A percentile compares a stretch with the other conserved stretches of the same genome.
Conservation (phyloP, 768 basidiomycete species). For the Mycena latifolia region DNA sequence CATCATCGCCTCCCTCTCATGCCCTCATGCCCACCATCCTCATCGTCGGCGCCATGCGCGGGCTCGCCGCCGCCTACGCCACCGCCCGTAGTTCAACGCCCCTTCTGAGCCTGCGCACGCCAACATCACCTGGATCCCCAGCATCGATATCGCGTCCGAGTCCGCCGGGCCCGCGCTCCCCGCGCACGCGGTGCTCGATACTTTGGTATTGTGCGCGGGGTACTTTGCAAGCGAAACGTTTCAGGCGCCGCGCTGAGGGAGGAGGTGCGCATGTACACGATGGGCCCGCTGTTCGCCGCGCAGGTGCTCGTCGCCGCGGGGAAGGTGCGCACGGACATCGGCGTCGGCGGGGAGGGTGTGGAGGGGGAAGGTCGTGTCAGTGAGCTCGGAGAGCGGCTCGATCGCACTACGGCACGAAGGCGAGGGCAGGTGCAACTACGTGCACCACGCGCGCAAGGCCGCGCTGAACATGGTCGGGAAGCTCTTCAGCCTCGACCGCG, state of each 20-base stretch:
- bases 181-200: conserved; percentile 36
- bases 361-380: conserved; percentile 51
- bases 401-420: conserved; percentile 54
- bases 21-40: conserved; percentile 40
- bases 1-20: not conserved
- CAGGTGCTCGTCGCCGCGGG: conserved; percentile 32
- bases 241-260: conserved; percentile 51
- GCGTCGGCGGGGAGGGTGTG: not conserved
- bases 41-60: conserved; percentile 57
- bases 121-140: conserved; percentile 44
- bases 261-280: conserved; percentile 60
- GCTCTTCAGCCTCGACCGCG: conserved; percentile 53
- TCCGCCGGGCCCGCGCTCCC: conserved; percentile 49
- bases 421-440: conserved; percentile 63
- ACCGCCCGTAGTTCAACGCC: conserved; percentile 48
- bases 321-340: conserved; percentile 24
- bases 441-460: conserved; percentile 62
- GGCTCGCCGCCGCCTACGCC: conserved; percentile 52
- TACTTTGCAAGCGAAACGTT: conserved; percentile 43
- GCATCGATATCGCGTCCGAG: conserved; percentile 49
- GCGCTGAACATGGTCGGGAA: conserved; percentile 63
- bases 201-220: conserved; percentile 53
- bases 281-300: conserved; percentile 55
- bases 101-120: conserved; percentile 48
- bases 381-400: conserved; percentile 62